phyloP scores from a whole-genome alignment of 768 basidiomycete species.

The Lactarius evosmus region DNA sequence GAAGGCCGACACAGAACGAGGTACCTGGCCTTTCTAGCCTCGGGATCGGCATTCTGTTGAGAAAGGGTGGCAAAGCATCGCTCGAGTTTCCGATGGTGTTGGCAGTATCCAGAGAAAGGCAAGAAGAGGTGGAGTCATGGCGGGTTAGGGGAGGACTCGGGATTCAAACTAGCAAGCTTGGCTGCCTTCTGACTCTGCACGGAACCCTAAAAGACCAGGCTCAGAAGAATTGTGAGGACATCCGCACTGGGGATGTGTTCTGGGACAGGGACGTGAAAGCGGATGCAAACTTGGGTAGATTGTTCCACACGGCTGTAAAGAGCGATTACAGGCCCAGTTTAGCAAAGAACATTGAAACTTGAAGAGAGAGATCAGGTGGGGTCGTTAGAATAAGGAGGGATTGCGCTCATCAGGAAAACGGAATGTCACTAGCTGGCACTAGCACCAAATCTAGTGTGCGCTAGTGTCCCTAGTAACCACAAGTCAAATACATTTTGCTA shows the following conservation, averaged over 20 bases:
- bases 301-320: constrained; percentile 99
- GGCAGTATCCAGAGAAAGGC: constrained; percentile 86
- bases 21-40: no score
- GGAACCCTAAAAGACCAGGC: constrained; percentile 86
- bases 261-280: constrained; percentile 97
- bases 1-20: no score
- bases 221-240: constrained; percentile 93
- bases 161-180: constrained; percentile 72
- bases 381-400: background rate
- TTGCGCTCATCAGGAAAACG: constrained; percentile 29
- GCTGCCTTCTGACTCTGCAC: constrained; percentile 98
- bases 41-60: no score
- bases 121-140: constrained; percentile 48
- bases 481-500: no score
- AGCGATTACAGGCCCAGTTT: constrained; percentile 99
- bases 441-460: no score
- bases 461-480: no score
- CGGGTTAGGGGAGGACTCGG: constrained; percentile 44
- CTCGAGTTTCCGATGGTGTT: constrained; percentile 36
- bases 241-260: constrained; percentile 98
- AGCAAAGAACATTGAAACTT: constrained; percentile 99
- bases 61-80: constrained; percentile 43
- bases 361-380: constrained; percentile 15
- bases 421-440: constrained; percentile 99
- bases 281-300: constrained; percentile 97